Conservation (phyloP, 2,329 filamentous ascomycete genomes). For the Periconia digitata region DNA sequence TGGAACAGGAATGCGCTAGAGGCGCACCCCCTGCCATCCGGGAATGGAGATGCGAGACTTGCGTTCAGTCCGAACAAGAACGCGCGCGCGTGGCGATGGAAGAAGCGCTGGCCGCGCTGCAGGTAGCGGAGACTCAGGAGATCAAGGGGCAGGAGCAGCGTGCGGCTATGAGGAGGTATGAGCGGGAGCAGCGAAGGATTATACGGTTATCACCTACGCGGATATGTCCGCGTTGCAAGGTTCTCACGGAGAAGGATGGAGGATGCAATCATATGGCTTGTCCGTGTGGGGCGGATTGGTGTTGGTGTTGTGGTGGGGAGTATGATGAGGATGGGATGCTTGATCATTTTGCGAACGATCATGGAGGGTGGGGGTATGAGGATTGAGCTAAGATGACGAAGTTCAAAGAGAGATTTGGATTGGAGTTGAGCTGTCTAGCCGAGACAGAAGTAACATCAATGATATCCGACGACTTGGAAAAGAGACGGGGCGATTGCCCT, state of each 20-base stretch:
- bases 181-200: conserved; percentile 12
- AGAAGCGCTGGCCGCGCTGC: conserved; percentile 13
- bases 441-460: too few relatives aligned
- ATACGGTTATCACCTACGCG: conserved; percentile 25
- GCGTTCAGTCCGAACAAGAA: conserved; percentile 17
- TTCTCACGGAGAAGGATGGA: conserved; percentile 39
- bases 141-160: background rate
- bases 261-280: conserved; percentile 42
- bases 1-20: conserved; percentile 49
- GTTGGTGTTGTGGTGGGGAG: conserved; percentile 43
- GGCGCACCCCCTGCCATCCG: conserved; percentile 43
- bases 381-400: background rate
- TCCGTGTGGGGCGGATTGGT: conserved; percentile 45
- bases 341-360: conserved; percentile 35
- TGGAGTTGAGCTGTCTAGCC: too few relatives aligned
- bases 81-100: conserved; percentile 11
- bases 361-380: conserved; percentile 5
- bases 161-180: background rate
- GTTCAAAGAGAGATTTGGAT: too few relatives aligned
- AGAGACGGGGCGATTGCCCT: too few relatives aligned
- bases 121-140: background rate
- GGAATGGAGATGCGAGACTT: conserved; percentile 49
- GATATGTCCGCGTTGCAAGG: conserved; percentile 41
- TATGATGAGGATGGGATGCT: conserved; percentile 37
- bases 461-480: too few relatives aligned